Conservation (phyloP, 2,329 filamentous ascomycete species). For the Teratosphaeria nubilosa region DNA sequence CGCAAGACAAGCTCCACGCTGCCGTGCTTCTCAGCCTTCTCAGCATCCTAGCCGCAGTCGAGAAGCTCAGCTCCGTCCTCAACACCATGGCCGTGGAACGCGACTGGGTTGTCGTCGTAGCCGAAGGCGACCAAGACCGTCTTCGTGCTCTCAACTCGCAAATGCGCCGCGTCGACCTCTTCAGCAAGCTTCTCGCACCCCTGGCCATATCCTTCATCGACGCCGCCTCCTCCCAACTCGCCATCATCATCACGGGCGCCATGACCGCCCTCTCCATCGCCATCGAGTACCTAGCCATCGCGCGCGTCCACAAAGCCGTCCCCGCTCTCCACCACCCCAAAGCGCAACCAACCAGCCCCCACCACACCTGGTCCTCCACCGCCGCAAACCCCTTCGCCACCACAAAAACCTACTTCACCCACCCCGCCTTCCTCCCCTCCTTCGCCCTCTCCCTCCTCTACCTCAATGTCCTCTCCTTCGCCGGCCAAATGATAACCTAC, state of each 20-base stretch:
- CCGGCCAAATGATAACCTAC: slow-evolving; percentile 56
- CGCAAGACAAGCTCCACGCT: slow-evolving; percentile 1
- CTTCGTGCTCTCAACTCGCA: slow-evolving; percentile 33
- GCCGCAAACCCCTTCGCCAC: neutral
- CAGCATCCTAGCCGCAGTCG: slow-evolving; percentile 53
- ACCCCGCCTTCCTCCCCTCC: slow-evolving; percentile 51
- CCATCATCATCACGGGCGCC: slow-evolving; percentile 40
- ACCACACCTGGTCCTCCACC: neutral
- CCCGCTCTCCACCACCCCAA: slow-evolving; percentile 19
- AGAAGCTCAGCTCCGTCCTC: slow-evolving; percentile 56
- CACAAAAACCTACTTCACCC: slow-evolving; percentile 37
- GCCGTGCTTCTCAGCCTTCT: slow-evolving; percentile 23
- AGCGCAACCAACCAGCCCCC: neutral
- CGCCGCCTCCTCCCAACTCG: slow-evolving; percentile 37
- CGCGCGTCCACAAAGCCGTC: slow-evolving; percentile 28
- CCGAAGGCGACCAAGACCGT: slow-evolving; percentile 28
- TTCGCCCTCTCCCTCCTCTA: slow-evolving; percentile 51
- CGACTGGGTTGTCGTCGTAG: slow-evolving; percentile 56
- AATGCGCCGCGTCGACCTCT: slow-evolving; percentile 51
- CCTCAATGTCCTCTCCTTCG: slow-evolving; percentile 50
- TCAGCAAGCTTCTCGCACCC: slow-evolving; percentile 48
- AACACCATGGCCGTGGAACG: slow-evolving; percentile 61
- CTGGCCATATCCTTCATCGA: slow-evolving; percentile 42
- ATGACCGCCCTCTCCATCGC: slow-evolving; percentile 41
- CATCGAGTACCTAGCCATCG: slow-evolving; percentile 46